Evolutionary conservation across 495 filamentous ascomycete genomes (phyloP).

Genomic region (Lasiosphaeria hispida): DNA sequence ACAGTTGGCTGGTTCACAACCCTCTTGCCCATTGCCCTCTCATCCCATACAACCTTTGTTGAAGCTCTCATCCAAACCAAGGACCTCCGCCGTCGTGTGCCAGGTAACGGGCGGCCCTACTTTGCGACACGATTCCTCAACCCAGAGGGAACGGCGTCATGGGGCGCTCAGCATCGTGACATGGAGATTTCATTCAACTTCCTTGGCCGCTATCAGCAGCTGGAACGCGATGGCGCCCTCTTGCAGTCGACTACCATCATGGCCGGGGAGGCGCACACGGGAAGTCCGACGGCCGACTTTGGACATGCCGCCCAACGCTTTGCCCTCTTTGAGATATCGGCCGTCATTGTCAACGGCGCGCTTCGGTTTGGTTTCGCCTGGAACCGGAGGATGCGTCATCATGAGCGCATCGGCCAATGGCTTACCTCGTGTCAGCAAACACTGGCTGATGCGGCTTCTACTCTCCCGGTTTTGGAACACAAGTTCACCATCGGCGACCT

Average conservation of each 20-base stretch:
- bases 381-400: constrained; percentile 55
- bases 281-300: constrained; percentile 43
- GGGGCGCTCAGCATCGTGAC: no score
- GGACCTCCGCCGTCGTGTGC: constrained; percentile 21
- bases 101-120: constrained; percentile 21
- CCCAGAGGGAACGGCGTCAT: constrained; percentile 26
- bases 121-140: constrained; percentile 39
- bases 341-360: constrained; percentile 42
- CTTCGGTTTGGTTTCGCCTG: constrained; percentile 57
- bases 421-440: constrained; percentile 45
- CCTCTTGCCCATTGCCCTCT: constrained; percentile 21
- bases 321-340: constrained; percentile 54
- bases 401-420: constrained; percentile 49
- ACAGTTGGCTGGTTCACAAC: constrained; percentile 35
- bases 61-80: constrained; percentile 23
- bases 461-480: constrained; percentile 35
- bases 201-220: constrained; percentile 58
- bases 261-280: constrained; percentile 24
- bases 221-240: constrained; percentile 54
- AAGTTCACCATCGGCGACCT: constrained; percentile 51
- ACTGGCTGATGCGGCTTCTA: constrained; percentile 38
- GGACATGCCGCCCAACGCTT: constrained; percentile 41
- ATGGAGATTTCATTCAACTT: constrained; percentile 66
- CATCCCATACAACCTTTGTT: constrained; percentile 4
- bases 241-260: constrained; percentile 40